Evolutionary conservation across 2,329 filamentous ascomycete species (phyloP).

Genomic region (Sclerotinia sclerotiorum): DNA sequence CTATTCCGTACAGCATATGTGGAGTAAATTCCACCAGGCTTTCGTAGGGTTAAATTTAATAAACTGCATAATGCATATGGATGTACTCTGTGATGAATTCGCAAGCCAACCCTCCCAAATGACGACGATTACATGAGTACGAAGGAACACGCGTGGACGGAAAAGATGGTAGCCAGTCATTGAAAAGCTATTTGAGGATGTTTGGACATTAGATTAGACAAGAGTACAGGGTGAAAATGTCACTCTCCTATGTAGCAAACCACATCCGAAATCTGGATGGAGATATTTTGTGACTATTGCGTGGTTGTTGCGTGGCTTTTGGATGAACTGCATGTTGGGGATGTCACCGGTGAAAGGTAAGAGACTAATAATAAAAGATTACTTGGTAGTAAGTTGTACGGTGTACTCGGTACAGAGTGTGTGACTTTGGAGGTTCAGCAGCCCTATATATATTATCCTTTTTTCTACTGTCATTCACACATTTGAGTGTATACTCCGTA

Average conservation of each 20-base stretch:
- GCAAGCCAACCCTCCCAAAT: slow-evolving; percentile 14
- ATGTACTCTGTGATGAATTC: background rate
- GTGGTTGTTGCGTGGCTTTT: slow-evolving; percentile 5
- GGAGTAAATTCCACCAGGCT: background rate
- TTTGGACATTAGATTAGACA: background rate
- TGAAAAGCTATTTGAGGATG: background rate
- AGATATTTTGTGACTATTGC: background rate
- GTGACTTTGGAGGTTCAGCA: background rate
- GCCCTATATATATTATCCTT: background rate
- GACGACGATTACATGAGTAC: slow-evolving; percentile 2
- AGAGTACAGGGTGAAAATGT: background rate
- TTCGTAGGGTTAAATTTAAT: background rate
- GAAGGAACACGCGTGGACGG: background rate
- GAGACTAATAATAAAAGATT: too few species aligned
- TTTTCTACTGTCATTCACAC: background rate
- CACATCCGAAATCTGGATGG: too few species aligned
- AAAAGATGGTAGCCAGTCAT: background rate
- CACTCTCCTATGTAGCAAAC: background rate
- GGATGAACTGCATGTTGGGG: background rate
- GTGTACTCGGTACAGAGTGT: too few species aligned
- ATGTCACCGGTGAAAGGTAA: background rate
- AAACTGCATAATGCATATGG: background rate
- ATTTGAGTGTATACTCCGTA: background rate
- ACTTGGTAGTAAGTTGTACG: background rate
- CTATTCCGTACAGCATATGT: background rate